phyloP scores from a whole-genome alignment of 768 basidiomycete genomes.

The Clitopilus hobsonii region DNA sequence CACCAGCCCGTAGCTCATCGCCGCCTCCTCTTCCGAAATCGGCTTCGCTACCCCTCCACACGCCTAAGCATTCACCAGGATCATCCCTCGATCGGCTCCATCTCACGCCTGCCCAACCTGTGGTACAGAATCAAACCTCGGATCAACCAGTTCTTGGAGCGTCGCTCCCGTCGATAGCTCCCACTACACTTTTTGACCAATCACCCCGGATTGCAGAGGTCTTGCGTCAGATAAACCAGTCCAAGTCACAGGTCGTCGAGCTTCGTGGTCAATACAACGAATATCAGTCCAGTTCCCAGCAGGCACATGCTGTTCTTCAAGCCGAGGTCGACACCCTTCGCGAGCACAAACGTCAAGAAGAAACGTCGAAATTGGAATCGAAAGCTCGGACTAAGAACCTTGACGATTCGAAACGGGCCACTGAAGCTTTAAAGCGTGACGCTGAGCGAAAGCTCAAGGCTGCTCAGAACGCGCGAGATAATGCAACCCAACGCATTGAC shows the following conservation, averaged over 20 bases:
- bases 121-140: constrained; percentile 19
- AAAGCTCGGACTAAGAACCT: constrained; percentile 80
- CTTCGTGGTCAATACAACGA: constrained; percentile 67
- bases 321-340: constrained; percentile 70
- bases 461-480: constrained; percentile 62
- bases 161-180: constrained; percentile 27
- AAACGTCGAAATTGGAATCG: constrained; percentile 68
- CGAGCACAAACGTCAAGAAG: constrained; percentile 77
- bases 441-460: constrained; percentile 84
- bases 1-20: constrained; percentile 57
- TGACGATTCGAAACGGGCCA: constrained; percentile 81
- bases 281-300: constrained; percentile 47
- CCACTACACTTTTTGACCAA: constrained; percentile 52
- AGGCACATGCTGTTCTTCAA: constrained; percentile 64
- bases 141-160: constrained; percentile 26
- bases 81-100: constrained; percentile 23
- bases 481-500: constrained; percentile 51
- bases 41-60: constrained; percentile 72
- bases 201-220: constrained; percentile 72
- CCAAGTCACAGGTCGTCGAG: constrained; percentile 60
- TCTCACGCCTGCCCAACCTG: constrained; percentile 20
- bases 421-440: constrained; percentile 76
- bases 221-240: constrained; percentile 62
- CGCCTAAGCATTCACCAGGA: constrained; percentile 38
- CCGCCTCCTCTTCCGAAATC: constrained; percentile 85